Percentiles rank a stretch among this genome's conserved stretches.
Conservation (phyloP, 352 stramenopile species). For the Halophytophthora batemanensis region DNA sequence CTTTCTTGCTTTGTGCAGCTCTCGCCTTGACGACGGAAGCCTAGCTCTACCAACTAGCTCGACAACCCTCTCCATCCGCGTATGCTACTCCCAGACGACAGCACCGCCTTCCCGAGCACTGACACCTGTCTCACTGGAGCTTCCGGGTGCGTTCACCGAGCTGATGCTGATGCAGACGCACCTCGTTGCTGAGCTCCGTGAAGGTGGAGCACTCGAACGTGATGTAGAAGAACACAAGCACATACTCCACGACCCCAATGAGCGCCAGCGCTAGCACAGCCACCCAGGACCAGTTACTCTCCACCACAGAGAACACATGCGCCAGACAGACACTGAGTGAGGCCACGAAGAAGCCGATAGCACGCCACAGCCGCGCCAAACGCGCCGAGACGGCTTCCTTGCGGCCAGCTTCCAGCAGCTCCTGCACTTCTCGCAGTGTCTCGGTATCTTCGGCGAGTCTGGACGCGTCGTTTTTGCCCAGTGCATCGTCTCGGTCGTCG, state of each 20-base stretch:
- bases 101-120: no score
- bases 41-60: no score
- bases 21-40: no score
- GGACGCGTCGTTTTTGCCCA: conserved; percentile 18
- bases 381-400: conserved; percentile 37
- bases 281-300: conserved; percentile 32
- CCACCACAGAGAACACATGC: conserved; percentile 27
- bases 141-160: conserved; percentile 12
- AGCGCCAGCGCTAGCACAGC: conserved; percentile 34
- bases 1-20: no score
- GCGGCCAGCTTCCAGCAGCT: conserved; percentile 37
- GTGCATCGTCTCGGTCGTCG: conserved; percentile 26
- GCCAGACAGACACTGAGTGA: conserved; percentile 26
- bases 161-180: conserved; percentile 53
- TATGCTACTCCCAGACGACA: no score
- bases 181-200: conserved; percentile 69
- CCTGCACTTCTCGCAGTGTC: conserved; percentile 47
- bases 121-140: conserved; percentile 4
- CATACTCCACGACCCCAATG: conserved; percentile 53
- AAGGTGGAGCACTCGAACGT: conserved; percentile 82
- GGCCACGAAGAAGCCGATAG: conserved; percentile 29
- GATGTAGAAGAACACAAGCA: conserved; percentile 76
- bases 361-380: conserved; percentile 35
- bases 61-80: no score
- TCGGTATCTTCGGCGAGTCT: conserved; percentile 18